Percentiles rank a stretch among this genome's conserved stretches.
These are phyloP conservation scores for Euphorbia tirucalli DNA, from an alignment of 345 rosid species.

Conservation along the genomic window DNA sequence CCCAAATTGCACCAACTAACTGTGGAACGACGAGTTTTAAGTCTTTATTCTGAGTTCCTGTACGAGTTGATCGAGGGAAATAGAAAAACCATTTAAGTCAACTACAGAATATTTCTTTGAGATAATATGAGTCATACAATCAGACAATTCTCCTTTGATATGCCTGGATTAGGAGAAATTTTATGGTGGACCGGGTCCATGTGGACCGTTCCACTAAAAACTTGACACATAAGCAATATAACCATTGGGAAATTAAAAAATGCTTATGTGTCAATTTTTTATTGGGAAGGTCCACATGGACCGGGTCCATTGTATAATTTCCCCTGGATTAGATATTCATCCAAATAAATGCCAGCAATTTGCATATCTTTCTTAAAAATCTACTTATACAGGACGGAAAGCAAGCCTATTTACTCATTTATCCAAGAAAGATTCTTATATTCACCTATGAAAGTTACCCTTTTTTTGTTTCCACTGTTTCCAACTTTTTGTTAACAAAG, in stretches of 20 bases:
- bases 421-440: not conserved
- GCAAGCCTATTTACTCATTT: not conserved
- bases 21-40: slow-evolving; percentile 46
- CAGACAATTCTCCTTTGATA: not conserved
- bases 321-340: too few relatives aligned
- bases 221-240: too few relatives aligned
- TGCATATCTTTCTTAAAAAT: slow-evolving; percentile 4
- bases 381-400: too few relatives aligned
- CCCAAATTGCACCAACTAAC: slow-evolving; percentile 85
- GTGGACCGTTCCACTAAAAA: too few relatives aligned
- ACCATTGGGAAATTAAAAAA: too few relatives aligned
- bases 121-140: not conserved
- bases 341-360: not conserved
- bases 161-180: not conserved
- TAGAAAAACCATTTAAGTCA: not conserved
- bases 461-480: too few relatives aligned
- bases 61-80: slow-evolving; percentile 9
- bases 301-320: too few relatives aligned
- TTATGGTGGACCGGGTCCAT: too few relatives aligned
- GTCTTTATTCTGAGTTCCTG: slow-evolving; percentile 56
- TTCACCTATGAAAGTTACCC: not conserved
- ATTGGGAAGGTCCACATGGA: too few relatives aligned
- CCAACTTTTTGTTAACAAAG: not conserved
- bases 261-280: too few relatives aligned
- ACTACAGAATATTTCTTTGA: not conserved